These are phyloP conservation scores for Colletotrichum paranaense DNA, from an alignment of 2,329 filamentous ascomycete species.

Conservation along the genomic window DNA sequence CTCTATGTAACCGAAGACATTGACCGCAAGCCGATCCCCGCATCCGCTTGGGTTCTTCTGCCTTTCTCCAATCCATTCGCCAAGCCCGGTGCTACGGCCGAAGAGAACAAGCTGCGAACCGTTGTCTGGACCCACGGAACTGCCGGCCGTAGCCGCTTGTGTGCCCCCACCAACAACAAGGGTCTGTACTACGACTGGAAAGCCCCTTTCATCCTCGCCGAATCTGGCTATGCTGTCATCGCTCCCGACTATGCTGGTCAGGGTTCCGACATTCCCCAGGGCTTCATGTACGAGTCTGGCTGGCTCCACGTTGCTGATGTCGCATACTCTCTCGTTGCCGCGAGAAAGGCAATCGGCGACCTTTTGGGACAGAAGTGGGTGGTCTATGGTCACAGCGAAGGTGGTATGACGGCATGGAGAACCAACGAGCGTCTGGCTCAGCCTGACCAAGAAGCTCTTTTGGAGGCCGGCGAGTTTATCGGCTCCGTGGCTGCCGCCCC, in stretches of 20 bases:
- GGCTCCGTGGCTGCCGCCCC: constrained; percentile 34
- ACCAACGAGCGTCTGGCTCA: constrained; percentile 40
- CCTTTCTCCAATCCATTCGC: constrained; percentile 18
- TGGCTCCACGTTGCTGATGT: constrained; percentile 38
- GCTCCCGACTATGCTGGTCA: constrained; percentile 29
- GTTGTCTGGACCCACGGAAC: constrained; percentile 42
- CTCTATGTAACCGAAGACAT: constrained; percentile 38
- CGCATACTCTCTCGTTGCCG: constrained; percentile 33
- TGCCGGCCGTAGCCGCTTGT: constrained; percentile 37
- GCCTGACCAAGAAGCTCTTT: neutral
- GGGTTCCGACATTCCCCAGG: constrained; percentile 36
- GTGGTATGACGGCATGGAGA: constrained; percentile 40
- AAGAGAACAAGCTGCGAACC: constrained; percentile 18
- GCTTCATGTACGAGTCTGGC: constrained; percentile 38
- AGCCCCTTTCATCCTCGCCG: constrained; percentile 36
- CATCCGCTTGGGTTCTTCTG: constrained; percentile 33
- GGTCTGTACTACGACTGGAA: constrained; percentile 39
- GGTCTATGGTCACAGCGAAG: constrained; percentile 40
- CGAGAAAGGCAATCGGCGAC: constrained; percentile 29
- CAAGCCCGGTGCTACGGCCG: neutral
- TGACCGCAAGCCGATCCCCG: constrained; percentile 33
- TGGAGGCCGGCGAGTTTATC: constrained; percentile 27
- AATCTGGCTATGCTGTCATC: constrained; percentile 28
- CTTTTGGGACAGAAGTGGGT: constrained; percentile 38
- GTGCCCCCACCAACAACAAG: constrained; percentile 40